Base-by-base conservation (phyloP, 2,329 filamentous ascomycete genomes). In the Gremmenia infestans region DNA sequence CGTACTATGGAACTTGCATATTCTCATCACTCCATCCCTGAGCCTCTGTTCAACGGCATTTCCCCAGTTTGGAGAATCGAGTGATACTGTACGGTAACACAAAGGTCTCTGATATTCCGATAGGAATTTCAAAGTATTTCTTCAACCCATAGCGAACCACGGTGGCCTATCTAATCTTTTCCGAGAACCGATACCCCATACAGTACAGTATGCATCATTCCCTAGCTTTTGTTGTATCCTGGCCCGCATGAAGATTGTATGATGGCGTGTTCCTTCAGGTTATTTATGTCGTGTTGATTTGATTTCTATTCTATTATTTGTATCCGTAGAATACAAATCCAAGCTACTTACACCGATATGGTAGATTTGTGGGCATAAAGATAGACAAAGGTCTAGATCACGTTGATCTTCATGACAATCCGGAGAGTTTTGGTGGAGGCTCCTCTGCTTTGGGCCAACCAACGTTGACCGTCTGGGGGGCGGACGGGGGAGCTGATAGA, bases 371-470 rank as follows among this genome's bases (percentile, higher is more conserved):
- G 39, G 42, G 42, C 14, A 17, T 25, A 45, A 19, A 45, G 7
- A 6, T n/a, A 19, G 15, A 42, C 17, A 19, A 42, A n/a, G 15
- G 15, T 42, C 39, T n/a, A n/a, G 39, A n/a, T 42, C 9, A 42
- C 6, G 15, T n/a, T 19, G 28, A 36, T 28, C 12, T 15, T 28
- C 11, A 12, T 37, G 28, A 48, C 43, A 53, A 40, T 47, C 25
- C 51, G 42, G 51, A 53, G 42, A 53, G 51, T 53, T 53, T 53
- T 15, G 43, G 51, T 53, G 51, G 42, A 53, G 49, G 49, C 28
- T 42, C 37, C 19, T 12, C 14, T 35, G 35, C 14, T 51, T 48
- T 15, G n/a, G 45, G 14, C 22, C 37, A 9, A 32, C 45, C 43
- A 28, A 23, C 45, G 28, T 17, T 23, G 28, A 32, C 11, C 28